phyloP scores from a whole-genome alignment of 2,329 filamentous ascomycete species.

The Colletotrichum tropicale region DNA sequence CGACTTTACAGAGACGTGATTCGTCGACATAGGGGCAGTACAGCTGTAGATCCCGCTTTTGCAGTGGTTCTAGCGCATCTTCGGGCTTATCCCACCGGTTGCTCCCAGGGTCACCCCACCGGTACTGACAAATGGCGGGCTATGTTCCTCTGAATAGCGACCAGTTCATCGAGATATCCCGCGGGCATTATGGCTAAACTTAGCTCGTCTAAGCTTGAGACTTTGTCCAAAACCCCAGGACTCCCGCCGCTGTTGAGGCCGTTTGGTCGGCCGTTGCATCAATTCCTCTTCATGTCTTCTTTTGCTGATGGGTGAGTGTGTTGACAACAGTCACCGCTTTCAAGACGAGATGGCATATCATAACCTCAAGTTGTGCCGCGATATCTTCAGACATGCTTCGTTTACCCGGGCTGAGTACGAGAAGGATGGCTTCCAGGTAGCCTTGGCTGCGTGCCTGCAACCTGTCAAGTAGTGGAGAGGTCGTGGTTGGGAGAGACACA shows the following conservation, averaged over 20 bases:
- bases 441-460: neutral
- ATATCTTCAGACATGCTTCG: neutral
- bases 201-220: neutral
- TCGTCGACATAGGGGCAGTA: neutral
- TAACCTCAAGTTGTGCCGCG: neutral
- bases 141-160: neutral
- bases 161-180: neutral
- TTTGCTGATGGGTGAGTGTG: neutral
- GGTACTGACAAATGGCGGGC: neutral
- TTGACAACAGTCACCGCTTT: neutral
- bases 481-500: neutral
- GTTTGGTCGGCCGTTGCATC: neutral
- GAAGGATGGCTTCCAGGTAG: neutral
- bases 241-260: neutral
- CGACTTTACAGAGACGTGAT: neutral
- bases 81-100: slow-evolving; percentile 1
- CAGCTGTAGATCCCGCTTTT: neutral
- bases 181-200: neutral
- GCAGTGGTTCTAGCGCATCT: neutral
- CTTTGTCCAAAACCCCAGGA: neutral
- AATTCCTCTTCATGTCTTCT: neutral
- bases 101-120: neutral
- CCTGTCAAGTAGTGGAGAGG: neutral
- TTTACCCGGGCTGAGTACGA: neutral
- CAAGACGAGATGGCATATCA: neutral